phyloP scores from a whole-genome alignment of 2,329 filamentous ascomycete species.

The Phaeosphaeria sp. region DNA sequence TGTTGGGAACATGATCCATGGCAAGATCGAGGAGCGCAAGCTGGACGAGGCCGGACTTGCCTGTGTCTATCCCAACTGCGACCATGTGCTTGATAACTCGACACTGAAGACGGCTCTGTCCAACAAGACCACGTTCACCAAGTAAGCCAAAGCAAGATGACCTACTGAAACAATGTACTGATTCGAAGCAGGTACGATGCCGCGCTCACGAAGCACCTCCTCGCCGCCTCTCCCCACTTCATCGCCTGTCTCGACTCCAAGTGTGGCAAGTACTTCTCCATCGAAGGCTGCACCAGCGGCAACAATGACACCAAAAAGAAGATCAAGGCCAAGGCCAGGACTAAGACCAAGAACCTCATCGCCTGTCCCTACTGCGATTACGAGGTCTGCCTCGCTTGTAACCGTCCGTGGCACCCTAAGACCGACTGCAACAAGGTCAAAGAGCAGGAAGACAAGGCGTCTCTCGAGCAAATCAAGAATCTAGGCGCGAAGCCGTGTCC shows the following conservation, averaged over 20 bases:
- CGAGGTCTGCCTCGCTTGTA: constrained; percentile 26
- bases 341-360: constrained; percentile 14
- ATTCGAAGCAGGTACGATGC: constrained; percentile 26
- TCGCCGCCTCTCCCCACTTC: constrained; percentile 17
- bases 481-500: constrained; percentile 38
- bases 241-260: constrained; percentile 24
- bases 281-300: constrained; percentile 19
- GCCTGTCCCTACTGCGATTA: constrained; percentile 33
- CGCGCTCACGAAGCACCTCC: constrained; percentile 20
- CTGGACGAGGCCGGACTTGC: constrained; percentile 18
- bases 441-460: constrained; percentile 22
- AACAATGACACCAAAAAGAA: not conserved
- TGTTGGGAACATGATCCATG: constrained; percentile 25
- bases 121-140: constrained; percentile 12
- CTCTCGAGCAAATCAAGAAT: constrained; percentile 17
- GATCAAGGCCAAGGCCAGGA: not conserved
- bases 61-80: constrained; percentile 24
- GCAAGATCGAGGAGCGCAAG: constrained; percentile 17
- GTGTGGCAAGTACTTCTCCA: constrained; percentile 32
- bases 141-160: constrained; percentile 14
- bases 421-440: constrained; percentile 21
- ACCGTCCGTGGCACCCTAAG: constrained; percentile 24
- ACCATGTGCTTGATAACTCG: constrained; percentile 10
- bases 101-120: constrained; percentile 13
- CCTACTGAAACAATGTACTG: constrained; percentile 1